Percentiles rank a stretch among this genome's conserved stretches.
Evolutionary conservation across 2,329 filamentous ascomycete species (phyloP).

Genomic region (Aciculosporium take): DNA sequence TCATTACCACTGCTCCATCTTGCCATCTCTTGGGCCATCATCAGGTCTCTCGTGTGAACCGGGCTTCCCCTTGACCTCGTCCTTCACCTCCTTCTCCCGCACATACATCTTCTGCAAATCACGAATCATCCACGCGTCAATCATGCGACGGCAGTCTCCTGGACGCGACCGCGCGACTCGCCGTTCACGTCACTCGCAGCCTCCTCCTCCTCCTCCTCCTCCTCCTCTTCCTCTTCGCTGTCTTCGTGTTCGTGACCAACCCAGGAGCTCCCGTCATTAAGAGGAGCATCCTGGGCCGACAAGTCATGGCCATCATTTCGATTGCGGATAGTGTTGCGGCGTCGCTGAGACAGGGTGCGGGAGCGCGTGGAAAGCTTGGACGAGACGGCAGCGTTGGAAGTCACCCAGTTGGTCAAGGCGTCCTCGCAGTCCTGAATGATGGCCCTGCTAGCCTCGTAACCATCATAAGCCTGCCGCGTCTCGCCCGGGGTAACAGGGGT

Average conservation of each 20-base stretch:
- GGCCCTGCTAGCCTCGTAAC: constrained; percentile 94
- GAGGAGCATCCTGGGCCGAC: constrained; percentile 63
- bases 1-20: constrained; percentile 4
- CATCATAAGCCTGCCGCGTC: constrained; percentile 89
- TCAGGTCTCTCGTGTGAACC: background rate
- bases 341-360: constrained; percentile 74
- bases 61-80: background rate
- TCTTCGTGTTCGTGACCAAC: constrained; percentile 55
- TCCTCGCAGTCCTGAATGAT: constrained; percentile 99
- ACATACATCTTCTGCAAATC: background rate
- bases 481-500: constrained; percentile 94
- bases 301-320: constrained; percentile 64
- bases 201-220: constrained; percentile 47
- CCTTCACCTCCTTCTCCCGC: background rate
- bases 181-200: constrained; percentile 39
- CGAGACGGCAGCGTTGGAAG: constrained; percentile 73
- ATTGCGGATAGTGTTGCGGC: constrained; percentile 55
- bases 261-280: constrained; percentile 75
- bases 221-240: constrained; percentile 48
- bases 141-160: constrained; percentile 36
- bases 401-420: constrained; percentile 91
- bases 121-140: background rate
- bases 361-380: constrained; percentile 78
- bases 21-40: background rate
- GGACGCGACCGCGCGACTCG: constrained; percentile 41